Evolutionary conservation across 495 filamentous ascomycete genomes (phyloP), one percentile per base, ranked within the genome.

Genomic region (Sabuloglossum arenarium): DNA sequence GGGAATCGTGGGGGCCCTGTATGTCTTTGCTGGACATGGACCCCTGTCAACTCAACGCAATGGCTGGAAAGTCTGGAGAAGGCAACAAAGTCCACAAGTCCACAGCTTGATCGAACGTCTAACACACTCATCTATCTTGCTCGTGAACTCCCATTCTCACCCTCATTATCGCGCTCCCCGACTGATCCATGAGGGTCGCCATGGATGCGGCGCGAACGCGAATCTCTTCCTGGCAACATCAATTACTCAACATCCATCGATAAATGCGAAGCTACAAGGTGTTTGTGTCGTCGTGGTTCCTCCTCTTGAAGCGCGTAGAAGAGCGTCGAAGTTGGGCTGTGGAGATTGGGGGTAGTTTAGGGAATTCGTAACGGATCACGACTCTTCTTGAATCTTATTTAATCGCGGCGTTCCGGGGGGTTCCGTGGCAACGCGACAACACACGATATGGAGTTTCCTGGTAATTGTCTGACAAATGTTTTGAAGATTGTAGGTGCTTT

Each of bases 401-500:
- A 1, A 51, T 21, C 47, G 47, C 24, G 47, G 47, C 47, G 47
- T 51, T 19, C 11, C 11, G 23, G 47, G 2, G 23, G 47, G 28
- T n/a, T 29, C 28, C 28, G 47, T 51, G 47, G 10, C 19, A 43
- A 21, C 25, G 28, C 47, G 47, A 28, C 31, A 51, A 19, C 53
- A 28, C 46, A 57, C 42, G 53, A 56, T 46, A 59, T 59, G 58
- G 58, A 59, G 58, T 57, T 59, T 39, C 62, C 61, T 28, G 32
- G 54, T 27, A 50, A 65, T 29, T 29, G 60, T 50, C 34, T 46
- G 10, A 64, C 61, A 23, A 66, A 65, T 51, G 62, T 60, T 21
- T 58, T 62, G 54, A 57, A 53, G n/a, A 54, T 64, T 49, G 64
- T 65, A 50, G 57, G 63, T 60, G 10, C 37, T 54, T 28, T 54